Conservation (phyloP, 352 stramenopile species). For the Globisporangium yorkense region DNA sequence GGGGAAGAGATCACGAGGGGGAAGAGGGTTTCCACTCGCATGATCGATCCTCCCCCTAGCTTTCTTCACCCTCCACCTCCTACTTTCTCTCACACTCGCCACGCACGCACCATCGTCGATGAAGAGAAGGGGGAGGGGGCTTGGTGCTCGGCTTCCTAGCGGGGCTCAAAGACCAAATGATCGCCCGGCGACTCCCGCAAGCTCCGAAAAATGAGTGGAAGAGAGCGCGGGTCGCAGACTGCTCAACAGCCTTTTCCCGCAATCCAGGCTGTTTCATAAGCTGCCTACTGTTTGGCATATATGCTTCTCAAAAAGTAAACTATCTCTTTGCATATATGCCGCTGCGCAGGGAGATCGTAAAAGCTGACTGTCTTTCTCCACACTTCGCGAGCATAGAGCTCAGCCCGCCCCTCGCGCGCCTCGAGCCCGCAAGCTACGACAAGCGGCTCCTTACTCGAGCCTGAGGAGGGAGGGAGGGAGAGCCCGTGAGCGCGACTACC, state of each 20-base stretch:
- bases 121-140: slow-evolving; percentile 6
- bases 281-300: too few relatives aligned
- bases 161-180: slow-evolving; percentile 20
- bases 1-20: not conserved
- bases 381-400: not conserved
- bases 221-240: slow-evolving; percentile 2
- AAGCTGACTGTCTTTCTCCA: not conserved
- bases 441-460: too few relatives aligned
- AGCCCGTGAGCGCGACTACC: not conserved
- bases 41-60: not conserved
- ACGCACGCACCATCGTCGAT: slow-evolving; percentile 14
- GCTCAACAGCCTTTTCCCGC: not conserved
- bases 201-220: slow-evolving; percentile 15
- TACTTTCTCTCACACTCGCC: not conserved
- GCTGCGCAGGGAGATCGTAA: not conserved
- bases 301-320: too few relatives aligned
- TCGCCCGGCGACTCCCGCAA: not conserved
- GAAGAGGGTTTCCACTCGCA: too few relatives aligned
- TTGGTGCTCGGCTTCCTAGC: slow-evolving; percentile 12
- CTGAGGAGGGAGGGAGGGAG: too few relatives aligned
- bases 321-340: not conserved
- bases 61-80: not conserved
- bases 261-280: not conserved
- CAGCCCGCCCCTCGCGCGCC: too few relatives aligned
- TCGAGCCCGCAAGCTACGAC: too few relatives aligned